Conservation (phyloP, 1,284 basidiomycete species). For the Porodaedalea pini region DNA sequence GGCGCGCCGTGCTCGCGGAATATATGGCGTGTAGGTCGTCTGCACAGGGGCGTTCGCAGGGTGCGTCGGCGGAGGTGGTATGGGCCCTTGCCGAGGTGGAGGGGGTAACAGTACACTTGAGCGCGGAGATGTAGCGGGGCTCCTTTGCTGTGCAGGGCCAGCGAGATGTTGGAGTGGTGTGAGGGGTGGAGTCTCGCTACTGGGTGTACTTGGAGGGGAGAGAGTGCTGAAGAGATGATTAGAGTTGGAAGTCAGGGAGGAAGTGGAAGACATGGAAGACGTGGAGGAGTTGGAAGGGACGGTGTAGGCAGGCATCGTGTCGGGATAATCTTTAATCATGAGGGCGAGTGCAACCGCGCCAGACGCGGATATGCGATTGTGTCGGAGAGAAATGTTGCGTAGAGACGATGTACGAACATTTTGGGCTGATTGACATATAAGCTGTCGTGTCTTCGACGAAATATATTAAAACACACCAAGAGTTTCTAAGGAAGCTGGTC, state of each 20-base stretch:
- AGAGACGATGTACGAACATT: slow-evolving; percentile 79
- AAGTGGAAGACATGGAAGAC: slow-evolving; percentile 24
- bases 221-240: slow-evolving; percentile 28
- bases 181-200: slow-evolving; percentile 21
- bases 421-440: slow-evolving; percentile 49
- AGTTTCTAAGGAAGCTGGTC: slow-evolving; percentile 69
- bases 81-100: slow-evolving; percentile 46
- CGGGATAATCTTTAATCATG: slow-evolving; percentile 93
- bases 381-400: slow-evolving; percentile 81
- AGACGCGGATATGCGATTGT: slow-evolving; percentile 78
- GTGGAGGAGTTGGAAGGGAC: slow-evolving; percentile 16
- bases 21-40: slow-evolving; percentile 78
- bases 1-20: slow-evolving; percentile 58
- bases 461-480: slow-evolving; percentile 52
- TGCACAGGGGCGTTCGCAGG: slow-evolving; percentile 33
- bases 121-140: slow-evolving; percentile 32
- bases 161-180: slow-evolving; percentile 28
- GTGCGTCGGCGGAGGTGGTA: slow-evolving; percentile 37
- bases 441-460: background rate
- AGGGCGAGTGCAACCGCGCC: slow-evolving; percentile 89
- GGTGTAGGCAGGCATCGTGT: slow-evolving; percentile 47
- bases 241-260: slow-evolving; percentile 28
- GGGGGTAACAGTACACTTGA: slow-evolving; percentile 51
- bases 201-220: slow-evolving; percentile 24
- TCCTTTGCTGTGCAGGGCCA: slow-evolving; percentile 12